Percentiles rank a stretch among this genome's conserved stretches.
These are phyloP conservation scores for Pseudogymnoascus sp. DNA, from an alignment of 2,329 filamentous ascomycete genomes.

Conservation along the genomic window DNA sequence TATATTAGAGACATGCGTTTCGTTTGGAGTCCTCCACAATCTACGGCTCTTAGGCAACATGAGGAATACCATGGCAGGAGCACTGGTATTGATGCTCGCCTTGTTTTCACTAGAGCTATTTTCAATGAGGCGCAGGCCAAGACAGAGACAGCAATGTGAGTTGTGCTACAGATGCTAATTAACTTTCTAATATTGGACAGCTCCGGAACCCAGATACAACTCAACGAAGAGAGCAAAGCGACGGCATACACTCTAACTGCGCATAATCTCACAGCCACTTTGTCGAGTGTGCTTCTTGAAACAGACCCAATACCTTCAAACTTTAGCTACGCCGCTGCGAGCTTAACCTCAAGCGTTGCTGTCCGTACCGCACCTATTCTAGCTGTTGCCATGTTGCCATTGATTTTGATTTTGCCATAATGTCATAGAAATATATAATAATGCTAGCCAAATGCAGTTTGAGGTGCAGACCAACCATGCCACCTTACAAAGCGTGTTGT, in stretches of 20 bases:
- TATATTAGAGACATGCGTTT: slow-evolving; percentile 11
- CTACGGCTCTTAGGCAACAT: slow-evolving; percentile 12
- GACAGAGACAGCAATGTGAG: slow-evolving; percentile 8
- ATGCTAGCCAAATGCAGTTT: background rate
- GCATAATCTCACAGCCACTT: slow-evolving; percentile 1
- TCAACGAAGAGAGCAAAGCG: slow-evolving; percentile 6
- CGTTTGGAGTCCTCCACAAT: slow-evolving; percentile 8
- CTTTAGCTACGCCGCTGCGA: background rate
- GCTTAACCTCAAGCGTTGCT: slow-evolving; percentile 9
- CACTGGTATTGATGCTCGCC: slow-evolving; percentile 13
- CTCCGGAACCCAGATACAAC: background rate
- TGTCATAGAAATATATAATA: slow-evolving; percentile 1
- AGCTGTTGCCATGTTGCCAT: slow-evolving; percentile 3
- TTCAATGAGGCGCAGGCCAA: background rate
- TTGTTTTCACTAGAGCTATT: slow-evolving; percentile 13
- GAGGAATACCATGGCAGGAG: slow-evolving; percentile 13
- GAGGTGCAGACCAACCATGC: background rate
- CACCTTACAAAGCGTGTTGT: background rate
- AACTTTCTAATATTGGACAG: slow-evolving; percentile 6
- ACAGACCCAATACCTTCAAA: background rate
- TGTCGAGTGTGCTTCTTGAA: slow-evolving; percentile 9
- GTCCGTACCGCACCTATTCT: slow-evolving; percentile 6
- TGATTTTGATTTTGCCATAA: slow-evolving; percentile 9
- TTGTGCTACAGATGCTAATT: background rate
- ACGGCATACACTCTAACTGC: slow-evolving; percentile 13